Evolutionary conservation across 192 early-diverging fungal species (phyloP), one percentile per base, ranked within the genome.

Genomic region (Podila minutissima): DNA sequence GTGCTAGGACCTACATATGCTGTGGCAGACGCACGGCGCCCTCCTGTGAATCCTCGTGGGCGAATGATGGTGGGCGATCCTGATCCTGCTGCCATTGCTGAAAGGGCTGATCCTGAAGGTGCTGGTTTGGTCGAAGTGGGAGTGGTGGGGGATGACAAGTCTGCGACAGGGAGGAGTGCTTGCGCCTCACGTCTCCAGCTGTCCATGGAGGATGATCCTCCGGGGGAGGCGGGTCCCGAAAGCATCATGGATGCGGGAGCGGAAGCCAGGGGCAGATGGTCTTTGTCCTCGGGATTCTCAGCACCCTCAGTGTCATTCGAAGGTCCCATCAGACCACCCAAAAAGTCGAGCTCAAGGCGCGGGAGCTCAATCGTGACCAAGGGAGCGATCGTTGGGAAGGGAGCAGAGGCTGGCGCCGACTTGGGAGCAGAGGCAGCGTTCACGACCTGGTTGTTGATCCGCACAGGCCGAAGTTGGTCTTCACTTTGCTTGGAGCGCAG

Each of bases 401-500:
- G 19, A 58, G 67, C 13, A 4, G 28, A n/a, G 20, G 19, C 28
- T 13, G 59, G n/a, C 2, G 46, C 11, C 33, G 48, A 28, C 2
- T 12, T 22, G 0, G 51, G 67, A 31, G 74, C 31, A 11, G 31
- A 3, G 4, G 48, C 5, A 48, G 53, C 20, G 3, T 35, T n/a
- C 2, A 41, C 35, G 1, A 28, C 28, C 49, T 63, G 57, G 60
- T 46, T 61, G 66, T 68, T 78, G 75, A 59, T 64, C 51, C 38
- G 66, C 6, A 48, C 48, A 20, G 69, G 28, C 33, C 51, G 67
- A 8, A 79, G 24, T 53, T 72, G 69, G 49, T 73, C 77, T 19
- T 81, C 77, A 12, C 71, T 81, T 7, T 72, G 70, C 63, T 73
- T 81, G 24, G 71, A 65, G 4, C 77, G 77, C 71, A 81, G 35